These are phyloP conservation scores for Rhipidocladum racemiflorum DNA, from an alignment of 176 grass and related monocot genomes.

Conservation along the genomic window DNA sequence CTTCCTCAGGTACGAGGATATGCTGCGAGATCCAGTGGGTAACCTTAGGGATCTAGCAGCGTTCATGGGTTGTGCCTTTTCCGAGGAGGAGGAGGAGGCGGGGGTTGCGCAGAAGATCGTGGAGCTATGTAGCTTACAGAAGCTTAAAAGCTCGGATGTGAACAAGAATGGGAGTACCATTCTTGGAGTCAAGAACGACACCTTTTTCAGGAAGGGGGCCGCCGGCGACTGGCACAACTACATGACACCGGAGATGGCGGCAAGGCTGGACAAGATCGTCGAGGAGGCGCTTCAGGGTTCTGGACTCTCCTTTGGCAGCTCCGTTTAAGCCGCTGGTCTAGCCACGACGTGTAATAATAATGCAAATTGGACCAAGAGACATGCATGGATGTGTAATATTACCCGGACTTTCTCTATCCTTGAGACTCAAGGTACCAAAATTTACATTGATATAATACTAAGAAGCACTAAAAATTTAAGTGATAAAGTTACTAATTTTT, in stretches of 20 bases:
- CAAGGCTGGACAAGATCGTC: not conserved
- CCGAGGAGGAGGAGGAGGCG: not conserved
- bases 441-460: too few species aligned
- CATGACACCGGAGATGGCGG: not conserved
- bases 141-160: not conserved
- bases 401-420: too few species aligned
- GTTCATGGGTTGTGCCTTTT: slow-evolving; percentile 21
- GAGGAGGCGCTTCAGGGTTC: not conserved
- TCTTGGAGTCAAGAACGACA: not conserved
- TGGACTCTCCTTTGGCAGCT: not conserved
- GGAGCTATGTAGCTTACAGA: not conserved
- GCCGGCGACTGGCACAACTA: not conserved
- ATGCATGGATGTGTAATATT: too few species aligned
- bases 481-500: too few species aligned
- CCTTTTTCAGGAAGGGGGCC: not conserved
- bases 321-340: not conserved
- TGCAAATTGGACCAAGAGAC: too few species aligned
- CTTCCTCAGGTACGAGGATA: slow-evolving; percentile 34
- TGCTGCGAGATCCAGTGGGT: not conserved
- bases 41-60: slow-evolving; percentile 1
- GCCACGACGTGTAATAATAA: too few species aligned
- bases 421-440: too few species aligned
- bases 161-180: not conserved
- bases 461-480: too few species aligned
- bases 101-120: not conserved